Evolutionary conservation across 768 basidiomycete species (phyloP).

Genomic region (Suillus lakei): DNA sequence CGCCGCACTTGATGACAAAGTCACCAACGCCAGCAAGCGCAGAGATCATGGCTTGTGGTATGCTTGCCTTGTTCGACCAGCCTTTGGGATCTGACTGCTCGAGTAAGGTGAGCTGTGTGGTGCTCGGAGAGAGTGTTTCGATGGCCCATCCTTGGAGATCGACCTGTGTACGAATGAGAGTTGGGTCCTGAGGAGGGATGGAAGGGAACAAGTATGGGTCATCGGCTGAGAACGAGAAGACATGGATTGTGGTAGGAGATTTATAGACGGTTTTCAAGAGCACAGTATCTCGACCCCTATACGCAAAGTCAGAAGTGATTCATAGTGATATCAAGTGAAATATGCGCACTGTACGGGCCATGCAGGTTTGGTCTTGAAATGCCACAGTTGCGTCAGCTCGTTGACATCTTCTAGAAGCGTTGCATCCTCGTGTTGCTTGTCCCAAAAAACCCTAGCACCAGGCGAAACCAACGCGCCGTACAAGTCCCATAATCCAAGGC

Average conservation of each 20-base stretch:
- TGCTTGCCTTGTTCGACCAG: constrained; percentile 91
- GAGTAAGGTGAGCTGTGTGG: constrained; percentile 89
- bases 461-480: constrained; percentile 87
- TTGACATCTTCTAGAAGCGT: constrained; percentile 87
- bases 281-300: constrained; percentile 87
- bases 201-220: constrained; percentile 85
- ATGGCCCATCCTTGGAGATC: constrained; percentile 99
- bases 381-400: constrained; percentile 92
- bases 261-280: constrained; percentile 96
- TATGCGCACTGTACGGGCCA: constrained; percentile 89
- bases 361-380: constrained; percentile 86
- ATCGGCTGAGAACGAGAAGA: constrained; percentile 94
- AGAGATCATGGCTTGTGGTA: constrained; percentile 92
- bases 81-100: constrained; percentile 98
- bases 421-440: constrained; percentile 88
- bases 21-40: constrained; percentile 92
- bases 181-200: constrained; percentile 68
- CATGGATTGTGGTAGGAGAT: constrained; percentile 91
- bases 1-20: constrained; percentile 93
- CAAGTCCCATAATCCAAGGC: constrained; percentile 94
- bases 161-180: constrained; percentile 91
- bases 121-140: constrained; percentile 92
- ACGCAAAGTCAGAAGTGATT: constrained; percentile 10
- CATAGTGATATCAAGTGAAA: constrained; percentile 13
- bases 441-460: constrained; percentile 84